A percentile compares a stretch with the other conserved stretches of the same genome.
These are phyloP conservation scores for Verticillium tricorpus DNA, from an alignment of 2,329 filamentous ascomycete species.

Conservation along the genomic window DNA sequence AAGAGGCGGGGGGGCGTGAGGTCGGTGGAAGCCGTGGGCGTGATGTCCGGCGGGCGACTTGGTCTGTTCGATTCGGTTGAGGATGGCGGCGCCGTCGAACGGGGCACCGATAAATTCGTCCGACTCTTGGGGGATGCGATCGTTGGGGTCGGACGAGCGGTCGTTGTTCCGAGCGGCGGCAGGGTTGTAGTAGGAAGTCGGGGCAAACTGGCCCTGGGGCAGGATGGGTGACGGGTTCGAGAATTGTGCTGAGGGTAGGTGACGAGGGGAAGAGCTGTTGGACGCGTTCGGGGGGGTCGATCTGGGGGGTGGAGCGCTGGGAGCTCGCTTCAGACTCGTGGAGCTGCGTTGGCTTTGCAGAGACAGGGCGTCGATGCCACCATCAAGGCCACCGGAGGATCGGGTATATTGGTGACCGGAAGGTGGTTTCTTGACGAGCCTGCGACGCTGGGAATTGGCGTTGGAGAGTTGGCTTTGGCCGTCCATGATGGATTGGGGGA, in stretches of 20 bases:
- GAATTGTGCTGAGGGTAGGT: slow-evolving; percentile 33
- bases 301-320: slow-evolving; percentile 51
- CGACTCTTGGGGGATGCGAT: slow-evolving; percentile 24
- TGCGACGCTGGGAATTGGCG: slow-evolving; percentile 51
- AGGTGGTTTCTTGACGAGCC: slow-evolving; percentile 59
- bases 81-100: slow-evolving; percentile 59
- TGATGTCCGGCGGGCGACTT: slow-evolving; percentile 28
- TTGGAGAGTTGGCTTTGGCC: slow-evolving; percentile 36
- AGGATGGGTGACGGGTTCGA: slow-evolving; percentile 43
- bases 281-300: slow-evolving; percentile 41
- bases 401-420: slow-evolving; percentile 39
- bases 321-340: slow-evolving; percentile 55
- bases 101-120: slow-evolving; percentile 62
- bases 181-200: slow-evolving; percentile 31
- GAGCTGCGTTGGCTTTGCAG: slow-evolving; percentile 61
- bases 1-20: slow-evolving; percentile 25
- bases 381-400: slow-evolving; percentile 47
- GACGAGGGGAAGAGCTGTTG: slow-evolving; percentile 43
- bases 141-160: slow-evolving; percentile 5
- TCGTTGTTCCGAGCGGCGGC: slow-evolving; percentile 5
- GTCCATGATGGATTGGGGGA: slow-evolving; percentile 36
- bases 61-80: slow-evolving; percentile 55
- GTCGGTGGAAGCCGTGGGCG: slow-evolving; percentile 20
- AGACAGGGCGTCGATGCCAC: slow-evolving; percentile 51
- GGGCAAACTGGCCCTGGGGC: slow-evolving; percentile 40